Conservation (phyloP, 2,329 filamentous ascomycete species). For the Ampelomyces quisqualis region DNA sequence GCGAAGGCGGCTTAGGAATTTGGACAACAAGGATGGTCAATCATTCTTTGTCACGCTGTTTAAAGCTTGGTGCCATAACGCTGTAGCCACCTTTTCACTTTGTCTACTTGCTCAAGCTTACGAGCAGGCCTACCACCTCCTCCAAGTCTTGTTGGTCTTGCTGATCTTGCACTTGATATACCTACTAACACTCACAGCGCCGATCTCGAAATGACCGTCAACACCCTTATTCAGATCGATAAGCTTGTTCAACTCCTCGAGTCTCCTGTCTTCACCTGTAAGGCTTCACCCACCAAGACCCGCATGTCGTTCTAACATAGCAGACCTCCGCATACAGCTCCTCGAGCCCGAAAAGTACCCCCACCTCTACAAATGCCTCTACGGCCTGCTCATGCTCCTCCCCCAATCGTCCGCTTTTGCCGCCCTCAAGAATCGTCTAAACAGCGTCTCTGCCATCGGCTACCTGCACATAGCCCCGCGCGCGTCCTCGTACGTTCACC, state of each 20-base stretch:
- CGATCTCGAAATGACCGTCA: conserved; percentile 97
- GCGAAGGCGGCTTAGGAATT: conserved; percentile 82
- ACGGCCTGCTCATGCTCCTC: conserved; percentile 95
- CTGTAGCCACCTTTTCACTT: conserved; percentile 93
- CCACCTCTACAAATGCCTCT: conserved; percentile 95
- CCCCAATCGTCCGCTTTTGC: conserved; percentile 97
- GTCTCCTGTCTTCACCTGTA: conserved; percentile 96
- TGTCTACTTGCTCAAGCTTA: conserved; percentile 96
- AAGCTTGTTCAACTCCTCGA: conserved; percentile 96
- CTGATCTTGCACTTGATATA: not conserved
- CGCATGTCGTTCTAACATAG: not conserved
- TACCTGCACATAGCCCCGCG: conserved; percentile 82
- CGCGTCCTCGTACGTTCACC: conserved; percentile 67
- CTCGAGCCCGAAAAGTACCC: conserved; percentile 94
- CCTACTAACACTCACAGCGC: conserved; percentile 60
- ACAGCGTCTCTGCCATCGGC: conserved; percentile 95
- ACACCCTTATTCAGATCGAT: conserved; percentile 97
- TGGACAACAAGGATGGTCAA: conserved; percentile 93
- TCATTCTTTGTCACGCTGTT: conserved; percentile 93
- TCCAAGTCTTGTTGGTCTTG: conserved; percentile 81
- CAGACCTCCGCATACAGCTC: conserved; percentile 89
- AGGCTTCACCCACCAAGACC: conserved; percentile 33
- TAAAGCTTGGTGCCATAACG: conserved; percentile 97
- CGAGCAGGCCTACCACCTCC: conserved; percentile 92
- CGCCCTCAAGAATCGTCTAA: conserved; percentile 91